These are phyloP conservation scores for Aspergillus pseudoviridinutans DNA, from an alignment of 2,329 filamentous ascomycete genomes.

Conservation along the genomic window DNA sequence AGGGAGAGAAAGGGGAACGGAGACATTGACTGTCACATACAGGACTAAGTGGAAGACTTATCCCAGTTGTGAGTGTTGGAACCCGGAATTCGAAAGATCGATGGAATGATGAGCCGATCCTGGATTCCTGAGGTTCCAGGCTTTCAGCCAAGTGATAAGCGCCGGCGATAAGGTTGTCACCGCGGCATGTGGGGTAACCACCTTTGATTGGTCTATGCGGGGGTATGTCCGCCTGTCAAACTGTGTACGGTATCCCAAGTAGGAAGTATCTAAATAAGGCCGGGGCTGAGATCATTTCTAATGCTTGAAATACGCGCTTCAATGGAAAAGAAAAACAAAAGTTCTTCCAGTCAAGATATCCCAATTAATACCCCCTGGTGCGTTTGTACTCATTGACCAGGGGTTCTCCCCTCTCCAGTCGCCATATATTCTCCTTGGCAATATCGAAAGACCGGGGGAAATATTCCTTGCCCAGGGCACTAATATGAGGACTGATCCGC, in stretches of 20 bases:
- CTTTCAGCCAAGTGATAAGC: background rate
- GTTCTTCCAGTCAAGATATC: too few species aligned
- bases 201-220: background rate
- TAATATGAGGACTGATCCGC: constrained; percentile 65
- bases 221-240: background rate
- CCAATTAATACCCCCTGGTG: constrained; percentile 55
- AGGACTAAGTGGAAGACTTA: background rate
- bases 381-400: constrained; percentile 61
- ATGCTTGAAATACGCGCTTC: too few species aligned
- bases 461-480: constrained; percentile 53
- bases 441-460: constrained; percentile 55
- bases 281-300: background rate
- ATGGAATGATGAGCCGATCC: background rate
- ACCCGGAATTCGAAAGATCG: background rate
- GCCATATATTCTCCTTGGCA: constrained; percentile 54
- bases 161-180: too few species aligned
- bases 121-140: background rate
- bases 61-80: background rate
- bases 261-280: background rate
- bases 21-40: background rate
- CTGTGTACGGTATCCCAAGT: too few species aligned
- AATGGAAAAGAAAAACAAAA: background rate
- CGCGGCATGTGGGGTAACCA: too few species aligned
- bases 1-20: background rate
- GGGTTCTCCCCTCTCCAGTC: constrained; percentile 49